These are phyloP conservation scores for Chytridiales sp. DNA, from an alignment of 371 early-diverging fungal species.

Conservation along the genomic window DNA sequence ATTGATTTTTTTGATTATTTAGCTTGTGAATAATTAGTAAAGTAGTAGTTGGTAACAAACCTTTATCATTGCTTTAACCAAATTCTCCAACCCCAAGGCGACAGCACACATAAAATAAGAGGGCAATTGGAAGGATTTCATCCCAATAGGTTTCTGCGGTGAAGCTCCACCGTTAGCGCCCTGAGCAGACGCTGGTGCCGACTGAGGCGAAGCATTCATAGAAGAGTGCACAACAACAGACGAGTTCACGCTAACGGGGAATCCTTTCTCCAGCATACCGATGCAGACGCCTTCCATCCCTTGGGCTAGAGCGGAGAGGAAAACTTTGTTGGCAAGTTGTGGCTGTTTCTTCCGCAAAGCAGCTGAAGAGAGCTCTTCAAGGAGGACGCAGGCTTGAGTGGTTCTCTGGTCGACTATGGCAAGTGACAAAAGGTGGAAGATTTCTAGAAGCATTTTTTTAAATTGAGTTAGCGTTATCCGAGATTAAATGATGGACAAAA, in stretches of 20 bases:
- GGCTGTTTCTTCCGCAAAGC: conserved; percentile 39
- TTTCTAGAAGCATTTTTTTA: too few relatives aligned
- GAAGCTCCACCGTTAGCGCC: neutral
- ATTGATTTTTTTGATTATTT: neutral
- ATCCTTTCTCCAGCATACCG: conserved; percentile 53
- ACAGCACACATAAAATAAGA: conserved; percentile 48
- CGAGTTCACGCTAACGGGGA: conserved; percentile 50
- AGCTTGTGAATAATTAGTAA: neutral
- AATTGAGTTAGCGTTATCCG: too few relatives aligned
- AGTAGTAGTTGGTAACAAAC: conserved; percentile 19
- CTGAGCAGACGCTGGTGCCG: neutral
- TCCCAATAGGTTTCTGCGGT: neutral
- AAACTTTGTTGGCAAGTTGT: conserved; percentile 39
- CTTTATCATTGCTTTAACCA: conserved; percentile 49
- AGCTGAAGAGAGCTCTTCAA: conserved; percentile 32
- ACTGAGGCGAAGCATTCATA: conserved; percentile 2
- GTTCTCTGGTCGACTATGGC: conserved; percentile 29
- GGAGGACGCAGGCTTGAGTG: conserved; percentile 21
- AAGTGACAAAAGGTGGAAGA: conserved; percentile 27
- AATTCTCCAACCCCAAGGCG: conserved; percentile 41
- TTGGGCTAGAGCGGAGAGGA: conserved; percentile 46
- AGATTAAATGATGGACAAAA: too few relatives aligned
- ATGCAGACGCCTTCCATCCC: conserved; percentile 47
- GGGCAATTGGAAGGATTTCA: conserved; percentile 37
- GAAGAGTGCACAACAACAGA: conserved; percentile 30